Percentiles rank a stretch among this genome's conserved stretches.
phyloP scores from a whole-genome alignment of 305 asterid genomes.

The Solanum hybrid region DNA sequence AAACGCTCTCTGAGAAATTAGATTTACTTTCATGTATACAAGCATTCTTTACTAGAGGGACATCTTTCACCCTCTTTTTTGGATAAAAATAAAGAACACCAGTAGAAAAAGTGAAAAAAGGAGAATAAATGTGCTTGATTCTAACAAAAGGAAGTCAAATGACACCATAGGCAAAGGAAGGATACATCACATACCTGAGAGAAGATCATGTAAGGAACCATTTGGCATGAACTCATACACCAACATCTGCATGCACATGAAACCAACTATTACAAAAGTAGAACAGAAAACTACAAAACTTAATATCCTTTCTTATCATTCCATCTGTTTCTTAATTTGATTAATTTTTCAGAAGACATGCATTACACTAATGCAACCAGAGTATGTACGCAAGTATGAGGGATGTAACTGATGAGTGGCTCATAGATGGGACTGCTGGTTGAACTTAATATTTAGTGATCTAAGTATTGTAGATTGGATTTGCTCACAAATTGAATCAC shows the following conservation, averaged over 20 bases:
- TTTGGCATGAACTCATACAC: conserved; percentile 86
- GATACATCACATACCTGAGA: conserved; percentile 45
- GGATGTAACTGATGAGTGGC: background rate
- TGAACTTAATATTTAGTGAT: background rate
- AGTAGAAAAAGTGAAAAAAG: background rate
- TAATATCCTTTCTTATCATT: background rate
- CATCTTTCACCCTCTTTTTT: background rate
- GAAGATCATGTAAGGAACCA: conserved; percentile 72
- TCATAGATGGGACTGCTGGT: background rate
- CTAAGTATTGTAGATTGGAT: background rate
- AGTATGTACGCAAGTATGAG: background rate
- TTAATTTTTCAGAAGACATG: background rate
- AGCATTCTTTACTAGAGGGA: background rate
- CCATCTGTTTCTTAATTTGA: background rate
- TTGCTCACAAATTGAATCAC: background rate
- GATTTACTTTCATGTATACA: background rate
- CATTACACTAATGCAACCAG: background rate
- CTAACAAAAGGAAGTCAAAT: background rate
- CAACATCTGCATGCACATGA: conserved; percentile 60
- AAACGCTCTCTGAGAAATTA: background rate
- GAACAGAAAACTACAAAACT: background rate
- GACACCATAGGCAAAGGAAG: background rate
- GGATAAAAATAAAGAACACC: background rate
- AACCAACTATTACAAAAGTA: background rate
- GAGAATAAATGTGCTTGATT: background rate